Evolutionary conservation across 495 filamentous ascomycete species (phyloP), one percentile per base, ranked within the genome.

Genomic region (Neurospora sp.): DNA sequence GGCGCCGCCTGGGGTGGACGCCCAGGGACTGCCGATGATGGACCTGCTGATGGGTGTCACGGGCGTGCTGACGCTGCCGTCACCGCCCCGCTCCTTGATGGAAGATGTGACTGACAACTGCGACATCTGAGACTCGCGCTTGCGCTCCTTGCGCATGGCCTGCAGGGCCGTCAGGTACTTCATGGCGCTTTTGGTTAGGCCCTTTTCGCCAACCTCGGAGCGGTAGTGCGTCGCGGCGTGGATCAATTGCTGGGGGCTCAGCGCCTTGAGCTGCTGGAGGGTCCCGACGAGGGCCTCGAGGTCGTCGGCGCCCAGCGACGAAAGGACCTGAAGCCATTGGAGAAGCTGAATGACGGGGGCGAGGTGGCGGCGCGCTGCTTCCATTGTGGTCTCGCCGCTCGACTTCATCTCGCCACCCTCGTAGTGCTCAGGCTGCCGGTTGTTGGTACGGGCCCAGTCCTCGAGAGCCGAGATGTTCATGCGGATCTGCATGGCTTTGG

Each of bases 401-500:
- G 91, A 88, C 5, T 86, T 90, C 81, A 91, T 94, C 40, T 94
- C 92, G 10, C 95, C 96, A 73, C 93, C 91, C 79, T 99, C 96
- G 78, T 93, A 98, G 79, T 98, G 96, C 79, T 97, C 96, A 9
- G 96, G 94, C 75, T 96, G 89, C 18, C 96, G 89, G 77, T 97
- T 98, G 82, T 98, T 99, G 37, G 87, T 84, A 16, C 94, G 87
- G 1, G 95, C 96, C 96, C 96, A 99, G 78, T 99, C 96, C 81
- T 99, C 96, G 59, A 99, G 85, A 3, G 88, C 89, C 5, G 96
- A 98, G 37, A 98, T 90, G 79, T 99, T 99, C 93, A 99, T 97
- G 74, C 96, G 93, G 73, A 99, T 98, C 78, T 99, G 96, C 96
- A 99, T 98, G 7, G 96, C 96, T 80, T 99, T 99, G 16, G 96